phyloP scores from a whole-genome alignment of 2,329 filamentous ascomycete species.

The Penicillium freii region DNA sequence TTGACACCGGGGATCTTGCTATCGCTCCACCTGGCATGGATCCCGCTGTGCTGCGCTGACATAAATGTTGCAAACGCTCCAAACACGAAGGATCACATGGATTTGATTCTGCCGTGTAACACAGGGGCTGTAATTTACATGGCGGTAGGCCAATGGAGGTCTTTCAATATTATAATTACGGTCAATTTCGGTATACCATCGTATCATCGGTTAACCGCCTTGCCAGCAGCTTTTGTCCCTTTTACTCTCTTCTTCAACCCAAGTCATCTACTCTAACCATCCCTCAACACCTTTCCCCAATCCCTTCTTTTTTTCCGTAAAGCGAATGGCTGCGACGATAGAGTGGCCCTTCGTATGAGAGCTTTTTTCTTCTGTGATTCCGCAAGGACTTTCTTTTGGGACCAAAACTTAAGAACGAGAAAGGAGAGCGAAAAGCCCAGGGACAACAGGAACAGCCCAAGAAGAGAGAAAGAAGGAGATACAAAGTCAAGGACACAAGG shows the following conservation, averaged over 20 bases:
- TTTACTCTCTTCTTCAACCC: conserved; percentile 25
- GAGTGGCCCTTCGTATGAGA: conserved; percentile 40
- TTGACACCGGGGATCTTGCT: conserved; percentile 15
- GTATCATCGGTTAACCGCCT: conserved; percentile 18
- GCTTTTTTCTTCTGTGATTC: conserved; percentile 27
- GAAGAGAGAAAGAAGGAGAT: conserved; percentile 16
- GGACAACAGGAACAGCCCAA: conserved; percentile 8
- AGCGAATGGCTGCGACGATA: conserved; percentile 38
- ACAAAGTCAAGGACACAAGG: conserved; percentile 15
- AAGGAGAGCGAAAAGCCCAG: conserved; percentile 15
- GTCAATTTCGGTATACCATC: background rate
- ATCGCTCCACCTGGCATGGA: conserved; percentile 34
- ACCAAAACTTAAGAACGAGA: conserved; percentile 16
- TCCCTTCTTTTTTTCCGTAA: conserved; percentile 34
- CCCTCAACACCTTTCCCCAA: conserved; percentile 19
- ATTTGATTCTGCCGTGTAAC: background rate
- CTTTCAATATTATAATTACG: background rate
- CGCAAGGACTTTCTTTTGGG: conserved; percentile 21
- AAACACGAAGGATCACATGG: conserved; percentile 28
- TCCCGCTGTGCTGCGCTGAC: conserved; percentile 23
- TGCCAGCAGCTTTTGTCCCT: conserved; percentile 23
- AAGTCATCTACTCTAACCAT: conserved; percentile 11
- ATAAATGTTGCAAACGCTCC: conserved; percentile 21
- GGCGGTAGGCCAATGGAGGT: background rate
- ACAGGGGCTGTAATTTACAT: conserved; percentile 13